These are phyloP conservation scores for Pseudogymnoascus sp. DNA, from an alignment of 2,329 filamentous ascomycete genomes.

Conservation along the genomic window DNA sequence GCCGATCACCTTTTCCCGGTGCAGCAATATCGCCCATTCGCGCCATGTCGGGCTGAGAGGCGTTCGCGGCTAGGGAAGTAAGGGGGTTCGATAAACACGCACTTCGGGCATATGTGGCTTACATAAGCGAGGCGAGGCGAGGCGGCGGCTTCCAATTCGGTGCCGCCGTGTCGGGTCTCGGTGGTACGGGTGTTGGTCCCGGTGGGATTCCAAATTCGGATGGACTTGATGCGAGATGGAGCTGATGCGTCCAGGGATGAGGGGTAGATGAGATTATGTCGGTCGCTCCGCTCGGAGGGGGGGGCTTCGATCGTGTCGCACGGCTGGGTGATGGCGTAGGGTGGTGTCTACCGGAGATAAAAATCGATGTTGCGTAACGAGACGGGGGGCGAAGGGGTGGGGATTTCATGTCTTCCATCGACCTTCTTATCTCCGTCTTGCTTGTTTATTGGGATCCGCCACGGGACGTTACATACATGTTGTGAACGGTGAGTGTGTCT, in stretches of 20 bases:
- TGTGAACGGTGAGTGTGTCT: not conserved
- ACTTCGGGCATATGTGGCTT: not conserved
- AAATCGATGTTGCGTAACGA: not conserved
- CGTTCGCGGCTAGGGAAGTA: not conserved
- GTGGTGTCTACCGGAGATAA: not conserved
- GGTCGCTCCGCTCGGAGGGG: too few species aligned
- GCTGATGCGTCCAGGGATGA: not conserved
- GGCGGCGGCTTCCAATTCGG: not conserved
- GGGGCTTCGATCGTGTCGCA: not conserved
- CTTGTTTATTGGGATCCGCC: not conserved
- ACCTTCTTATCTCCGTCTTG: not conserved
- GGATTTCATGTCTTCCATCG: not conserved
- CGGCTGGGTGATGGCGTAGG: not conserved
- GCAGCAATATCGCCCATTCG: not conserved
- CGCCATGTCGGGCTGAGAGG: not conserved
- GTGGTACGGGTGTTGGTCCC: not conserved
- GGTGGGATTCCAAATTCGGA: not conserved
- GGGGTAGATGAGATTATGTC: not conserved
- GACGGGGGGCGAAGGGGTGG: not conserved
- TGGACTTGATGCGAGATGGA: not conserved
- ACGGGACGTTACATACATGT: not conserved
- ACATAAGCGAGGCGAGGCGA: not conserved
- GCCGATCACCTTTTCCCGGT: not conserved
- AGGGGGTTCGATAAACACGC: not conserved
- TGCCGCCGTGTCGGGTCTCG: not conserved